These are phyloP conservation scores for Epichloe bromicola DNA, from an alignment of 2,329 filamentous ascomycete species.

Conservation along the genomic window DNA sequence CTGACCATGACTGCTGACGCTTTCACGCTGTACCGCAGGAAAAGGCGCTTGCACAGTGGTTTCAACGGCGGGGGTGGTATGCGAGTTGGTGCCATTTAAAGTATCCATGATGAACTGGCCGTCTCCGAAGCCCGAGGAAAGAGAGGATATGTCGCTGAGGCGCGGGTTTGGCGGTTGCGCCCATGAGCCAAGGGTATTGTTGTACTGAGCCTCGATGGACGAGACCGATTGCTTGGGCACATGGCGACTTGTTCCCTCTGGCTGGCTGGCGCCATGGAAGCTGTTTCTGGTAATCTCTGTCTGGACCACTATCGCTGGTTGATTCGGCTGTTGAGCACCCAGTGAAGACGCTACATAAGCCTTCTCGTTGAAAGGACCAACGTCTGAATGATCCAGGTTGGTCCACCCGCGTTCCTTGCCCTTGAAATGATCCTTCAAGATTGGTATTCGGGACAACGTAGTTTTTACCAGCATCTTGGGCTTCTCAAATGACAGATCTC, in stretches of 20 bases:
- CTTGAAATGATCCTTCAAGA: slow-evolving; percentile 20
- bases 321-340: neutral
- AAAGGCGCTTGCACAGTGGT: slow-evolving; percentile 8
- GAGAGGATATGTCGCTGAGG: slow-evolving; percentile 41
- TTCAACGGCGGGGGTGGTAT: slow-evolving; percentile 5
- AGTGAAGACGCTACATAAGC: neutral
- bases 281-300: slow-evolving; percentile 6
- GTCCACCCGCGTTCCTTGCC: slow-evolving; percentile 18
- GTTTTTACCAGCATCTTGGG: slow-evolving; percentile 6
- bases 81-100: slow-evolving; percentile 14
- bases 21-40: slow-evolving; percentile 5
- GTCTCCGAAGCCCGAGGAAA: slow-evolving; percentile 53
- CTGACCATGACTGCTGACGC: slow-evolving; percentile 3
- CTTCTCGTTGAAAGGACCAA: slow-evolving; percentile 7
- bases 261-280: neutral
- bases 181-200: slow-evolving; percentile 6
- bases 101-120: slow-evolving; percentile 38
- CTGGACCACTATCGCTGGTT: slow-evolving; percentile 6
- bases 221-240: slow-evolving; percentile 4
- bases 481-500: neutral
- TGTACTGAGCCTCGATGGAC: slow-evolving; percentile 6
- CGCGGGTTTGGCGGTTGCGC: slow-evolving; percentile 19
- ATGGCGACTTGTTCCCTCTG: neutral
- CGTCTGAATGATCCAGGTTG: slow-evolving; percentile 19
- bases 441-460: slow-evolving; percentile 19